Conservation (phyloP, 345 rosid genomes). For the Brassica nigra region DNA sequence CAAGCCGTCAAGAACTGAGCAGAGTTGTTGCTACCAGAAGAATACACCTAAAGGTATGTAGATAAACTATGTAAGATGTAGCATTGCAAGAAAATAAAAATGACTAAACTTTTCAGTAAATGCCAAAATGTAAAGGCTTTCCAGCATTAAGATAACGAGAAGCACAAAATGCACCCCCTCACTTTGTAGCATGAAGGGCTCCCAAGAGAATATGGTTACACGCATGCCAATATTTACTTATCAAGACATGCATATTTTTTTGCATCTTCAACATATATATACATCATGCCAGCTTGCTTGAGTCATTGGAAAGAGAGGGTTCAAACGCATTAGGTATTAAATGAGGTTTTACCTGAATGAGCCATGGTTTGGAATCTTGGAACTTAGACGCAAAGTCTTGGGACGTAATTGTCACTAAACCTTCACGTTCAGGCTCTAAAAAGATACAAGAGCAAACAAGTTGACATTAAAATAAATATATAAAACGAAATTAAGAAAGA, state of each 20-base stretch:
- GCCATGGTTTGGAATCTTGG: slow-evolving; percentile 65
- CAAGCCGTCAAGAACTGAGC: slow-evolving; percentile 56
- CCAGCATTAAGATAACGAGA: neutral
- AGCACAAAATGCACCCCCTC: slow-evolving; percentile 8
- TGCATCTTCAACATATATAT: neutral
- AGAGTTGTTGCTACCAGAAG: slow-evolving; percentile 72
- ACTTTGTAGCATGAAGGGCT: neutral
- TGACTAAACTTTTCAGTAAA: neutral
- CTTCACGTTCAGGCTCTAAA: slow-evolving; percentile 51
- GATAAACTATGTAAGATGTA: slow-evolving; percentile 13
- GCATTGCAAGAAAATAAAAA: neutral
- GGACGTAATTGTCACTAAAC: slow-evolving; percentile 54
- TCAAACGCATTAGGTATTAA: slow-evolving; percentile 3
- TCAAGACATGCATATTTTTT: neutral
- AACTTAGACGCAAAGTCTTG: slow-evolving; percentile 49
- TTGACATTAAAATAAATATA: slow-evolving; percentile 5
- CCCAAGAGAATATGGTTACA: neutral
- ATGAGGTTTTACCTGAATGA: slow-evolving; percentile 62
- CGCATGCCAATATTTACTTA: neutral
- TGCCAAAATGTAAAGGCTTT: neutral
- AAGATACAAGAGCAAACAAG: slow-evolving; percentile 9
- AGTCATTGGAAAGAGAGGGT: neutral
- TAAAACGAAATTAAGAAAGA: neutral
- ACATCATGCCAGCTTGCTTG: neutral
- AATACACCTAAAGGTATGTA: slow-evolving; percentile 53